Percentiles rank a stretch among this genome's conserved stretches.
These are phyloP conservation scores for Coprinopsis marcescibilis DNA, from an alignment of 768 basidiomycete genomes.

Conservation along the genomic window DNA sequence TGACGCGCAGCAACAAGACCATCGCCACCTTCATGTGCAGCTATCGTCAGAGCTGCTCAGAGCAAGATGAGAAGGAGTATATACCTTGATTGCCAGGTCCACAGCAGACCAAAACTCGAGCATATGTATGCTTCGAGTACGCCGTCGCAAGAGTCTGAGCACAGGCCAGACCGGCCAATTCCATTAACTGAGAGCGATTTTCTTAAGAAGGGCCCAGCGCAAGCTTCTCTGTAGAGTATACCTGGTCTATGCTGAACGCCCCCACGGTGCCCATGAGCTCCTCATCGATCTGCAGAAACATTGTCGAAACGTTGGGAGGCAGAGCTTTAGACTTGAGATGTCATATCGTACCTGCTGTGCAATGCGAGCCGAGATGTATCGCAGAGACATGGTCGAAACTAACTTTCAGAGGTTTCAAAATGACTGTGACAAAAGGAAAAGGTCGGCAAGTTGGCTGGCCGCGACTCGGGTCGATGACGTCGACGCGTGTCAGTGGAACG, in stretches of 20 bases:
- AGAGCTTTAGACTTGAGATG: background rate
- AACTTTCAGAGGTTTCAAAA: no score
- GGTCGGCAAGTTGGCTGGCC: no score
- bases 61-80: background rate
- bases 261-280: constrained; percentile 87
- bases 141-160: constrained; percentile 82
- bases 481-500: no score
- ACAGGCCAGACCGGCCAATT: constrained; percentile 90
- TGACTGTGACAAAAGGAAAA: no score
- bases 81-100: constrained; percentile 93
- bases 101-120: constrained; percentile 87
- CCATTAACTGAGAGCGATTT: constrained; percentile 67
- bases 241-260: constrained; percentile 94
- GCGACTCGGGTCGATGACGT: no score
- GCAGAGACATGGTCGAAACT: constrained; percentile 45
- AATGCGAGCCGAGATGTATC: constrained; percentile 64
- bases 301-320: background rate
- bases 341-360: constrained; percentile 61
- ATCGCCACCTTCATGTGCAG: constrained; percentile 61
- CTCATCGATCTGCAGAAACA: constrained; percentile 71
- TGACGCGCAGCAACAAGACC: constrained; percentile 96
- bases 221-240: constrained; percentile 17
- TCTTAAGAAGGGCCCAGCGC: background rate
- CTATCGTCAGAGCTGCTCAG: background rate
- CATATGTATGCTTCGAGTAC: constrained; percentile 63